Evolutionary conservation across 2,329 filamentous ascomycete species (phyloP), one percentile per base, ranked within the genome.

Genomic region (Cadophora luteo-olivacea): DNA sequence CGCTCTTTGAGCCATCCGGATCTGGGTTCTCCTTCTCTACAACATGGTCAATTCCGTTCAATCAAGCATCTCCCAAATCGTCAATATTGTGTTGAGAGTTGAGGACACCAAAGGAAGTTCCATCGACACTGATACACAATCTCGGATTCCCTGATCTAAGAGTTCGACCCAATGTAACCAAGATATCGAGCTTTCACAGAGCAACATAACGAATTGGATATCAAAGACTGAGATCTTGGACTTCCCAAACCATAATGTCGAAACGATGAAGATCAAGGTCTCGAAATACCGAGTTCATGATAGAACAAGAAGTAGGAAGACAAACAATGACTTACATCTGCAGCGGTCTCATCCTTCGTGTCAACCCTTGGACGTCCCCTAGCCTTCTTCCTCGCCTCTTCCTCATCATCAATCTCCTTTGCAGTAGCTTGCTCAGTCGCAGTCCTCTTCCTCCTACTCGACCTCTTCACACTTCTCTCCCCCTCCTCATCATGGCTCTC

Each of bases 1-100:
- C 0, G 93, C 93, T 72, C 93, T 85, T 78, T 97, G 94, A 1
- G 94, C 94, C 65, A 95, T 86, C 29, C 94, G 89, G 71, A 97
- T 96, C 78, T 97, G 94, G 5, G 92, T 95, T 65, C 94, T 87
- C 64, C 94, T 91, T 70, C 93, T 90, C 91, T 92, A 14, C 24
- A 24, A 11, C 38, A 38, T 24, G 9, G 33, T 58, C n/a, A 58
- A 32, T n/a, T 19, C 8, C 45, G 5, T 6, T 33, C 5, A 55
- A n/a, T 29, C 1, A 33, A 5, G 3, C 2, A 25, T 1, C 19
- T 3, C 5, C 29, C 24, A 16, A 19, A 14, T 45, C 19, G 29
- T 45, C 5, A 45, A 19, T 6, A 16, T 45, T 7, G 29, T 3
- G 9, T 9, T 7, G 19, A 45, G 41, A 45, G 2, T 45, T 2